phyloP scores from a whole-genome alignment of 2,329 filamentous ascomycete genomes.

The Pseudogymnoascus sp. region DNA sequence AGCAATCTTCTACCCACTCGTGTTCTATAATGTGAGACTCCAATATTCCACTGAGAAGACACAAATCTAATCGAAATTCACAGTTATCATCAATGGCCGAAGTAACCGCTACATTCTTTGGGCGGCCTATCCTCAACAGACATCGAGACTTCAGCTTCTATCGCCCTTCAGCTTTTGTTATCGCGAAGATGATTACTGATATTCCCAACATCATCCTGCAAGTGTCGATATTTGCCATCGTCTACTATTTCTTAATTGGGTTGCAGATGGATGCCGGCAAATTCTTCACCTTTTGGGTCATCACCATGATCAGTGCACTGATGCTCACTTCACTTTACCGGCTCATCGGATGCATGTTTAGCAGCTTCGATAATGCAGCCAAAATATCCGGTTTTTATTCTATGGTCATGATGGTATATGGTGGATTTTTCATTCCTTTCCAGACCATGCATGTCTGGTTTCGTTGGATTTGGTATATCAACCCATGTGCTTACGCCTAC shows the following conservation, averaged over 20 bases:
- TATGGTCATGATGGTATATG: slow-evolving; percentile 49
- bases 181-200: slow-evolving; percentile 46
- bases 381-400: slow-evolving; percentile 47
- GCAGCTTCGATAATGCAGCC: slow-evolving; percentile 49
- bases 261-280: slow-evolving; percentile 40
- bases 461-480: slow-evolving; percentile 54
- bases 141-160: slow-evolving; percentile 50
- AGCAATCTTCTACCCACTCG: slow-evolving; percentile 50
- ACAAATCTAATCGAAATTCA: neutral
- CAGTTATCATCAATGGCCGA: slow-evolving; percentile 54
- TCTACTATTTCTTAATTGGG: slow-evolving; percentile 57
- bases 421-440: slow-evolving; percentile 54
- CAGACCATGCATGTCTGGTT: slow-evolving; percentile 56
- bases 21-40: slow-evolving; percentile 47
- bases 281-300: slow-evolving; percentile 56
- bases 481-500: slow-evolving; percentile 62
- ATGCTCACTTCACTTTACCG: slow-evolving; percentile 52
- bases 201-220: slow-evolving; percentile 51
- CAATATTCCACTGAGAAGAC: neutral
- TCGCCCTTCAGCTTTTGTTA: slow-evolving; percentile 50
- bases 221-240: slow-evolving; percentile 45
- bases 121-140: slow-evolving; percentile 51
- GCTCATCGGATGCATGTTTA: slow-evolving; percentile 45
- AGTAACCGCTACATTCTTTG: slow-evolving; percentile 53
- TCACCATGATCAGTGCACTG: slow-evolving; percentile 43